Base-by-base conservation (phyloP, 208 protist genomes). In the Leptomonas seymouri region DNA sequence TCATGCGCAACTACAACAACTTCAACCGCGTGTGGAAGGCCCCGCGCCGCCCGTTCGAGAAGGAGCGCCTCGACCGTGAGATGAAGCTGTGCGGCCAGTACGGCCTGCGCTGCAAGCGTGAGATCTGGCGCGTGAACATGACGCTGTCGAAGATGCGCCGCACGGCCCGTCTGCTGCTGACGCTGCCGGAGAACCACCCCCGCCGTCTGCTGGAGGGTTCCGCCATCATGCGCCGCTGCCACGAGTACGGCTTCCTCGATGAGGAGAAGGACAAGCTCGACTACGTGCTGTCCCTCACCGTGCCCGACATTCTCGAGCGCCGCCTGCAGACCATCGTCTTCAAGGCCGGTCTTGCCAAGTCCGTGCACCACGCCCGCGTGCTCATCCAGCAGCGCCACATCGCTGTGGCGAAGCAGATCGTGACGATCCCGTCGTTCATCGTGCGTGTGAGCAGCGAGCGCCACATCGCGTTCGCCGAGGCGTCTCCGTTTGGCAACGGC, bases 311-410 rank as follows among this genome's bases (percentile, higher is more conserved):
- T 89, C 91, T 99, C 36, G 98, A 99, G 85, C 98, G 99, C 78
- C 98, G 99, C 78, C 99, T 99, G 57, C 99, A 99, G 93, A 99
- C 99, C 42, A 79, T 99, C 58, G 98, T 99, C 34, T 98, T 99
- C 94, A 99, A 99, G 86, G 82, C 93, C 20, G 95, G 93, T 61
- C 93, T 99, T 63, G 99, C 99, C 80, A 99, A 99, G 86, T 99
- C 98, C 36, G 98, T 99, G 76, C 99, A 99, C 93, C 99, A 99
- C 89, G 98, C 99, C 72, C 98, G 99, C 82, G 94, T 99, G 34
- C 90, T 99, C 34, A 99, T 99, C 87, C 84, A 91, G 67, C 98
- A 99, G 88, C 93, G 99, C 76, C 99, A 99, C 97, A 99, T 99
- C 84, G 93, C 97, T 60, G 99, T 99, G 58, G 99, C 99, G 71